These are phyloP conservation scores for sorghum (Sorghum bicolor) DNA, from an alignment of 176 grass and related monocot genomes.

Conservation along the genomic window Sorghum_bicolor_NCBIv3 NC_012872.2:67450001-67450500, in stretches of 20 bases:
- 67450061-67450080: not conserved
- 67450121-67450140: not conserved
- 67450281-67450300: not conserved
- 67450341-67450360: not conserved
- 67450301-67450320: not conserved
- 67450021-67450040: not conserved
- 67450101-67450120: not conserved
- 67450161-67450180: too few relatives aligned
- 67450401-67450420: not conserved
- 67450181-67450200: too few relatives aligned
- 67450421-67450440: not conserved
- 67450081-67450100: not conserved
- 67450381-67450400: constrained; percentile 13
- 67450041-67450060: not conserved
- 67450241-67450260: not conserved
- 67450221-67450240: not conserved
- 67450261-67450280: not conserved
- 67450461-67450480: constrained; percentile 19
- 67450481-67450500: constrained; percentile 3
- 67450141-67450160: not conserved
- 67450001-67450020: constrained; percentile 30
- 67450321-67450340: too few relatives aligned
- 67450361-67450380: not conserved
- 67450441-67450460: not conserved
- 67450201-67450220: not conserved